A percentile compares a stretch with the other conserved stretches of the same genome.
Conservation (phyloP, 176 grass and related monocot species). For the Hordeum vulgare region DNA sequence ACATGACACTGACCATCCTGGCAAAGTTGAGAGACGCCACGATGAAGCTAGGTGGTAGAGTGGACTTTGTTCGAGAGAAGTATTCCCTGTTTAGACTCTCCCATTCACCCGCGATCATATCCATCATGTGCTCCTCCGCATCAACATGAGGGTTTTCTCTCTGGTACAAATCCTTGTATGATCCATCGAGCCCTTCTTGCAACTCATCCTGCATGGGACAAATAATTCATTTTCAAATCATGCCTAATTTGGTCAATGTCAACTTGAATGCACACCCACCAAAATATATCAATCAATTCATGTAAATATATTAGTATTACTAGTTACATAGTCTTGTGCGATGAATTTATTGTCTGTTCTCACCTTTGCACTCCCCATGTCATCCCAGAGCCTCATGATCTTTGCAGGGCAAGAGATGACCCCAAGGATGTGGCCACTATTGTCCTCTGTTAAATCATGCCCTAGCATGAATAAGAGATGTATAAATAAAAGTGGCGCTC, state of each 20-base stretch:
- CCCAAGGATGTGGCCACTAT: not conserved
- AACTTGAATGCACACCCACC: not conserved
- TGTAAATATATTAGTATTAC: no score
- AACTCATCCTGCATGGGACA: conserved; percentile 42
- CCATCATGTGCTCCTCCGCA: conserved; percentile 27
- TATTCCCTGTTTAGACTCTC: conserved; percentile 58
- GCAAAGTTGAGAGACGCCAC: conserved; percentile 15
- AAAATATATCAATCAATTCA: not conserved
- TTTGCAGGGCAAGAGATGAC: conserved; percentile 37
- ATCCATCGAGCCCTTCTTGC: conserved; percentile 61
- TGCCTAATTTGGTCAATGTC: not conserved
- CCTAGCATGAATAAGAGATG: conserved; percentile 36
- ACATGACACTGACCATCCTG: conserved; percentile 67
- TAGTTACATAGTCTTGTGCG: not conserved
- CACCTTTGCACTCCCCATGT: conserved; percentile 65
- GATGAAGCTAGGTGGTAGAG: not conserved
- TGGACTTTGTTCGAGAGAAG: conserved; percentile 12
- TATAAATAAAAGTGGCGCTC: conserved; percentile 5
- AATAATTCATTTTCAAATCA: not conserved
- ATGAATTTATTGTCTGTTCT: not conserved
- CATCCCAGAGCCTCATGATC: conserved; percentile 68
- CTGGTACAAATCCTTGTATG: conserved; percentile 40
- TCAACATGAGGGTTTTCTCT: conserved; percentile 40
- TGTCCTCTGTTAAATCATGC: not conserved
- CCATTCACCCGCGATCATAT: conserved; percentile 45